Evolutionary conservation across 2,329 filamentous ascomycete genomes (phyloP).

Genomic region (Bertia moriformis): DNA sequence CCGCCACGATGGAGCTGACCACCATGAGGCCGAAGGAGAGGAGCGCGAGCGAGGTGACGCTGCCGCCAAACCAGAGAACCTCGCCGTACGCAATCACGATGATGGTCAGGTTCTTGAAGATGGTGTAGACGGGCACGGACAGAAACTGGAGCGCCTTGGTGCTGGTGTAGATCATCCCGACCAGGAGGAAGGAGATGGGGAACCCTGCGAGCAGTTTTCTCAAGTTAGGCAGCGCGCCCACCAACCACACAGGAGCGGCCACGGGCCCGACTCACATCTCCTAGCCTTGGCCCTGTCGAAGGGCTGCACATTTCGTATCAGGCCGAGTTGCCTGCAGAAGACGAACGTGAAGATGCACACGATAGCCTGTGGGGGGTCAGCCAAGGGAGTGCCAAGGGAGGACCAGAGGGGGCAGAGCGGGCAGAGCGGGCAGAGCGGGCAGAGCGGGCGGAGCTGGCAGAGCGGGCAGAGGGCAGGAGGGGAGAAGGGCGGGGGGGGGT

Average conservation of each 20-base stretch:
- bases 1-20: constrained; percentile 80
- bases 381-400: no score
- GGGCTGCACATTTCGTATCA: constrained; percentile 68
- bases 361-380: constrained; percentile 46
- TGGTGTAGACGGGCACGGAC: constrained; percentile 95
- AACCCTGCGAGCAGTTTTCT: constrained; percentile 84
- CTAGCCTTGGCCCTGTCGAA: constrained; percentile 82
- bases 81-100: constrained; percentile 97
- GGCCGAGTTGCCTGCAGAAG: constrained; percentile 61
- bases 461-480: not conserved
- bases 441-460: not conserved
- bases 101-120: constrained; percentile 99
- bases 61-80: constrained; percentile 94
- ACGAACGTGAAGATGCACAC: constrained; percentile 80
- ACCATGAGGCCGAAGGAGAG: constrained; percentile 97
- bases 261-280: constrained; percentile 57
- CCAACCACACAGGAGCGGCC: constrained; percentile 1
- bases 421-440: not conserved
- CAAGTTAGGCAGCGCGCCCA: constrained; percentile 4
- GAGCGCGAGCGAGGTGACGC: constrained; percentile 71
- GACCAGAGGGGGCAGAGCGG: no score
- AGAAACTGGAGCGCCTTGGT: constrained; percentile 92
- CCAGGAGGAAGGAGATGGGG: constrained; percentile 83
- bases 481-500: constrained; percentile 20
- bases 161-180: constrained; percentile 98